Base-by-base conservation (phyloP, 2,329 filamentous ascomycete species). In the Eurotiales sp. region DNA sequence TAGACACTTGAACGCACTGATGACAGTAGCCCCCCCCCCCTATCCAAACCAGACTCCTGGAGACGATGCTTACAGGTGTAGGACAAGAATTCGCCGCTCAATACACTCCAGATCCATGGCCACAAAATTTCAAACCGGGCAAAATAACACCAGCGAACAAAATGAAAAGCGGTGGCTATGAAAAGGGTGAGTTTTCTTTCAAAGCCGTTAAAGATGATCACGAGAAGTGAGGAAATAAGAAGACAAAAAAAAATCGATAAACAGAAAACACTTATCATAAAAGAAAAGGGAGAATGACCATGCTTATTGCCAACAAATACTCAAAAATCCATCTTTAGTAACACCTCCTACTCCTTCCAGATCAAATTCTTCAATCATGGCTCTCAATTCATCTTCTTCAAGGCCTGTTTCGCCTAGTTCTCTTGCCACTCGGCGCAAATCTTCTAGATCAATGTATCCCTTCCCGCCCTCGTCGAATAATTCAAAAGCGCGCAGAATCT, bases 311-410 rank as follows among this genome's bases (percentile, higher is more conserved):
- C 84, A 72, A 67, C 83, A 85, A 58, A 86, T 86, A n/a, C 79
- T 77, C 59, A 85, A 74, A 72, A 86, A 86, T 53, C 82, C 82
- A 53, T 85, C 82, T 61, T 79, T 67, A 43, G 76, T 78, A 58
- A 86, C 84, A 52, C 79, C 90, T 10, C 91, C 91, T 61, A 95
- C 95, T 1, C 90, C 92, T 65, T 95, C 88, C 58, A 96, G 79
- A 74, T 99, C 93, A 74, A 97, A 95, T 71, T 97, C 92, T 64
- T 96, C 90, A 73, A 99, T 93, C 93, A 99, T 99, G 58, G 90
- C 90, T 60, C 83, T 79, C 55, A 99, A 78, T 69, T 99, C 93
- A 63, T 95, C 88, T 64, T 99, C 92, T 60, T 93, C 89, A 59
- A 99, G 78, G 11, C 88, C 90, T 6, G 73, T 76, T 70, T 97